Evolutionary conservation across 495 filamentous ascomycete genomes (phyloP), one percentile per base, ranked within the genome.

Genomic region (Aspergillus coremiiformis): DNA sequence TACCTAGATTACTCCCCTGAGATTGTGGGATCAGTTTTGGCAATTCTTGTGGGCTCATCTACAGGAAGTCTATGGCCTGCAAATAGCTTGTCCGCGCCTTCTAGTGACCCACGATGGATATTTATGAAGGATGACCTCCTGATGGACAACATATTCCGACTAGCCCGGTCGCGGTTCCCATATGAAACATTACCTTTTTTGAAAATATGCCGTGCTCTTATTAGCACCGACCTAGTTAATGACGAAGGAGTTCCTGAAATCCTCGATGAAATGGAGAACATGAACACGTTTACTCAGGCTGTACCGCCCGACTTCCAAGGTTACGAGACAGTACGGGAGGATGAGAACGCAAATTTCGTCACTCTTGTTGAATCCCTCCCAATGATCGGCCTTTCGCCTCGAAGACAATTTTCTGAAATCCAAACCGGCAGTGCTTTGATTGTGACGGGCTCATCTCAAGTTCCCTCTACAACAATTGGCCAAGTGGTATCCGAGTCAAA

Each of bases 181-280:
- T 89, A 86, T 65, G 93, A 98, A 67, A 81, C 84, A 20, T 61
- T 81, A n/a, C 89, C 93, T 4, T 87, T 96, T 54, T 56, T 95
- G 47, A 78, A 78, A 47, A 63, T 90, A 35, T 80, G 77, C 47
- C 77, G 78, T 43, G 79, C 80, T 17, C 53, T 88, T 11, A 55
- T 70, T 15, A 67, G 59, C 50, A 65, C 59, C 33, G 61, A 71
- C 37, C 48, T 66, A 4, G 55, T 72, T 14, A 75, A 81, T 37
- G 68, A 77, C 22, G 74, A 77, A 7, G 75, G 77, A 39, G 53
- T 82, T 45, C 64, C 76, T 30, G 51, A 68, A 1, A 72, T 84
- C 9, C 62, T 79, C 21, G 58, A 71, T 11, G 73, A 84, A 47
- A 67, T 96, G 11, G 74, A 80, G 51, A 75, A 70, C 44, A 80